Evolutionary conservation across 306 rosid species (phyloP).

Genomic region (Crotalaria pallida): DNA sequence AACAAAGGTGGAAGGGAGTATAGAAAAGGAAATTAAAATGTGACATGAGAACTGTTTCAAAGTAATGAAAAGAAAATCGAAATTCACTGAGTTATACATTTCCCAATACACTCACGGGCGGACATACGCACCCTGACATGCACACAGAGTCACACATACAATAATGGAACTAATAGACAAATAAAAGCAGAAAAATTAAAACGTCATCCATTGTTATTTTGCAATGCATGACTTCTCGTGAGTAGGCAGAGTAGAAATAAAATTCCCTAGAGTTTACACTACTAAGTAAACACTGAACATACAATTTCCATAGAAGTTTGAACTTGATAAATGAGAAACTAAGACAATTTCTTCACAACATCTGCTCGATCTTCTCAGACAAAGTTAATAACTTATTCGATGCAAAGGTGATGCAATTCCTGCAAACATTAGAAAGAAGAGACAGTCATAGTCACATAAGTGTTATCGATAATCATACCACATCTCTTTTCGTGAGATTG

Average conservation of each 20-base stretch:
- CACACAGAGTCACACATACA: conserved; percentile 14
- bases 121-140: conserved; percentile 12
- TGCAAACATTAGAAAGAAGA: neutral
- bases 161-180: conserved; percentile 21
- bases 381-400: conserved; percentile 22
- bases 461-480: neutral
- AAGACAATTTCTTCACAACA: conserved; percentile 4
- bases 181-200: neutral
- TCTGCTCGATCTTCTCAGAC: conserved; percentile 4
- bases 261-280: neutral
- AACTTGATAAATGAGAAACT: conserved; percentile 17
- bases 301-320: conserved; percentile 11
- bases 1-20: too few relatives aligned
- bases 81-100: conserved; percentile 3
- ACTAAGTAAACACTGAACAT: too few relatives aligned
- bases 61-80: neutral
- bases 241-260: neutral
- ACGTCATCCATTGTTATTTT: neutral
- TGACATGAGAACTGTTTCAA: neutral
- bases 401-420: conserved; percentile 20
- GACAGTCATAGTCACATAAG: neutral
- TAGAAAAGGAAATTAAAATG: too few relatives aligned
- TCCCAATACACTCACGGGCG: conserved; percentile 38
- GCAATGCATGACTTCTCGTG: neutral
- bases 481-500: too few relatives aligned